phyloP scores from a whole-genome alignment of 1,284 basidiomycete species.

The Moesziomyces sp. region DNA sequence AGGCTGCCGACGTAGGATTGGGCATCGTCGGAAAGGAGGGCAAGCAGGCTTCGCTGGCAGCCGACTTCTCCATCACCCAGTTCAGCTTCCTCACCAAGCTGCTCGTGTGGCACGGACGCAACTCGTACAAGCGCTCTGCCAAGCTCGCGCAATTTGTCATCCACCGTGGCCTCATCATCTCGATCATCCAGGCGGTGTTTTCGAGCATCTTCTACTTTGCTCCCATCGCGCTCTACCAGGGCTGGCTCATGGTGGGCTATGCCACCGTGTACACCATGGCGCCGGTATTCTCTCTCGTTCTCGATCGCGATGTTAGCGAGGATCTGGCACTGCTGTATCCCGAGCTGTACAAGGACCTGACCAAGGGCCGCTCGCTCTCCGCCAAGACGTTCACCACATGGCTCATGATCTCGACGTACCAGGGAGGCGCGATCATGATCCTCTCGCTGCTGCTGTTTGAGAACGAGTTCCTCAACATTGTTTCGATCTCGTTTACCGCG shows the following conservation, averaged over 20 bases:
- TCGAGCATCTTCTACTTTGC: slow-evolving; percentile 98
- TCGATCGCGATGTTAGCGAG: slow-evolving; percentile 95
- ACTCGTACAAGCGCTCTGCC: slow-evolving; percentile 96
- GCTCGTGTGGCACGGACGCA: slow-evolving; percentile 94
- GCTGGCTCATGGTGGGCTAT: slow-evolving; percentile 97
- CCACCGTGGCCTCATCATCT: slow-evolving; percentile 92
- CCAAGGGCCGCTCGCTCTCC: slow-evolving; percentile 76
- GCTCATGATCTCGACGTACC: slow-evolving; percentile 97
- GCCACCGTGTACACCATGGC: slow-evolving; percentile 99
- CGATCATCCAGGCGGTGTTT: slow-evolving; percentile 88
- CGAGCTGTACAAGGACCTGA: slow-evolving; percentile 96
- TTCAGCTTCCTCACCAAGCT: slow-evolving; percentile 95
- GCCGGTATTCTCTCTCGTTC: slow-evolving; percentile 94
- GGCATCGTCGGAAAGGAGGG: slow-evolving; percentile 99
- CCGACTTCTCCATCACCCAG: slow-evolving; percentile 96
- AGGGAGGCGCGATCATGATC: slow-evolving; percentile 99
- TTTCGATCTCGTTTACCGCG: slow-evolving; percentile 96
- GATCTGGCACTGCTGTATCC: slow-evolving; percentile 95
- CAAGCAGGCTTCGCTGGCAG: slow-evolving; percentile 95
- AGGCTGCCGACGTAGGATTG: slow-evolving; percentile 91
- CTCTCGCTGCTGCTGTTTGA: slow-evolving; percentile 95
- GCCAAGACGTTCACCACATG: slow-evolving; percentile 99
- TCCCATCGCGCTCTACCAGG: slow-evolving; percentile 96
- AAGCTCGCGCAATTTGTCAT: slow-evolving; percentile 99
- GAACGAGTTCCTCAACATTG: slow-evolving; percentile 96